Conservation (phyloP, 306 rosid species). For the Corylus avellana region DNA sequence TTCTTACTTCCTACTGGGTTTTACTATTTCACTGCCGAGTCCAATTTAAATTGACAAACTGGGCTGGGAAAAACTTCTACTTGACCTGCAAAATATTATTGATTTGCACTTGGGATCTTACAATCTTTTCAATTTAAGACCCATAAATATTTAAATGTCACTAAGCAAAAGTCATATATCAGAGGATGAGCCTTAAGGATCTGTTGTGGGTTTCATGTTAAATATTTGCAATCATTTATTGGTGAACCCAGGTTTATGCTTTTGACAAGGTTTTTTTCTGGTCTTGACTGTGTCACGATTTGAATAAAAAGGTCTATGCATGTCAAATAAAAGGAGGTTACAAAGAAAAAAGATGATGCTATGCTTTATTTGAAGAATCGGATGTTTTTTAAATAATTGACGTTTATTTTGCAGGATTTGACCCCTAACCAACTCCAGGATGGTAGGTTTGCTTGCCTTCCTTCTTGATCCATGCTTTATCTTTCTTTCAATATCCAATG, state of each 20-base stretch:
- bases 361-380: background rate
- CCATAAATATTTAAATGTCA: too few relatives aligned
- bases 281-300: background rate
- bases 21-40: too few relatives aligned
- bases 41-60: too few relatives aligned
- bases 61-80: too few relatives aligned
- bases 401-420: slow-evolving; percentile 71
- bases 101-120: too few relatives aligned
- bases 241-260: background rate
- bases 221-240: background rate
- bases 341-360: background rate
- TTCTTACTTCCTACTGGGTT: too few relatives aligned
- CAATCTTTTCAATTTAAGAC: too few relatives aligned
- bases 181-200: background rate
- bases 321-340: slow-evolving; percentile 13
- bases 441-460: slow-evolving; percentile 50
- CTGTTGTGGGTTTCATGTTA: background rate
- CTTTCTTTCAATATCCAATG: slow-evolving; percentile 2
- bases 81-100: too few relatives aligned
- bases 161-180: background rate
- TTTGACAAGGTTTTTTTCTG: background rate
- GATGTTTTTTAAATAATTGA: slow-evolving; percentile 24
- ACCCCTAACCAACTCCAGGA: slow-evolving; percentile 92
- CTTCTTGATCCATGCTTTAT: background rate
- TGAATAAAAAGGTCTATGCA: slow-evolving; percentile 5